Percentiles rank a stretch among this genome's conserved stretches.
Conservation (phyloP, 2,329 filamentous ascomycete species). For the Claviceps sp. region DNA sequence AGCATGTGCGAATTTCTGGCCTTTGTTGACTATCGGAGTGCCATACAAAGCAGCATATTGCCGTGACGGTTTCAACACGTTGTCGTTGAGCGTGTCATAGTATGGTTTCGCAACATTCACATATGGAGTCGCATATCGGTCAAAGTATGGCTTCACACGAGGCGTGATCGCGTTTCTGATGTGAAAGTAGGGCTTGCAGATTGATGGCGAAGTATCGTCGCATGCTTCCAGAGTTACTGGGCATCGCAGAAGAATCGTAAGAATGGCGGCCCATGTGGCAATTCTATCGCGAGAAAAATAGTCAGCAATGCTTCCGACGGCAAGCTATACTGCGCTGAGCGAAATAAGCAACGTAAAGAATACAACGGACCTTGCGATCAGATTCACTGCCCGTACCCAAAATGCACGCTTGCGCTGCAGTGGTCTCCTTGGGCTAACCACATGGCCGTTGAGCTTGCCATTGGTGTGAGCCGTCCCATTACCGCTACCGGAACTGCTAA, state of each 20-base stretch:
- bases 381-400: conserved; percentile 29
- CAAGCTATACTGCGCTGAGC: not conserved
- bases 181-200: conserved; percentile 76
- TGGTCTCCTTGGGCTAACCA: conserved; percentile 10
- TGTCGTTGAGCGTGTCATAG: conserved; percentile 46
- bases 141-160: conserved; percentile 73
- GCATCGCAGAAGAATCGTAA: conserved; percentile 72
- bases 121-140: conserved; percentile 72
- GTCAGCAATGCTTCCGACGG: not conserved
- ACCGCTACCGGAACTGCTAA: conserved; percentile 22
- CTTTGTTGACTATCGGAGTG: conserved; percentile 57
- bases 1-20: conserved; percentile 48
- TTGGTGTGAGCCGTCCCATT: conserved; percentile 27
- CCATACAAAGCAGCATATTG: conserved; percentile 59
- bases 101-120: conserved; percentile 68
- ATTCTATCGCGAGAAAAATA: conserved; percentile 36
- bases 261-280: conserved; percentile 72
- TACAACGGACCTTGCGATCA: conserved; percentile 38
- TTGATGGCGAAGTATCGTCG: conserved; percentile 53
- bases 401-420: conserved; percentile 16
- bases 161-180: conserved; percentile 52
- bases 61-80: conserved; percentile 55
- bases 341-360: not conserved
- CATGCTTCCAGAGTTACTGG: conserved; percentile 56
- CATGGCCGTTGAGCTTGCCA: conserved; percentile 19